These are phyloP conservation scores for Rhodotorula sp. DNA, from an alignment of 1,284 basidiomycete species.

Conservation along the genomic window DNA sequence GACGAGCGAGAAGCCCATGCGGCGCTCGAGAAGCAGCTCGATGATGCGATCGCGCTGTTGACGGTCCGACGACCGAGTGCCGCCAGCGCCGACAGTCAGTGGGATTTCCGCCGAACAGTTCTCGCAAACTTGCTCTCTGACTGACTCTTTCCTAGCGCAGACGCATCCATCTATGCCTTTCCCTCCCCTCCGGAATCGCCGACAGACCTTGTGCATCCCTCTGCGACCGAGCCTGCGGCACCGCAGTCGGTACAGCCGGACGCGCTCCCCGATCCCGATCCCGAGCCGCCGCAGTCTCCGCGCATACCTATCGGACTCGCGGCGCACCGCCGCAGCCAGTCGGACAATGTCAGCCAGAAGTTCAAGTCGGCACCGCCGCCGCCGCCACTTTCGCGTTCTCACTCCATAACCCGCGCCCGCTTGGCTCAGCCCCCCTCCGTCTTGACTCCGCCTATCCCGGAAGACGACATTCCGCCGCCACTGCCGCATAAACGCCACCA, in stretches of 20 bases:
- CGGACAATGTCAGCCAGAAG: background rate
- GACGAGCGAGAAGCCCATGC: background rate
- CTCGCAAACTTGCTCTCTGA: background rate
- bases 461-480: background rate
- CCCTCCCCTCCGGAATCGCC: constrained; percentile 16
- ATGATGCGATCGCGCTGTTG: background rate
- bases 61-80: background rate
- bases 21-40: background rate
- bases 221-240: no score
- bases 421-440: background rate
- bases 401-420: background rate
- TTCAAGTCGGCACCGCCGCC: background rate
- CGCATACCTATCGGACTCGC: no score
- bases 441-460: background rate
- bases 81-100: constrained; percentile 7
- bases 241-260: no score
- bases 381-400: background rate
- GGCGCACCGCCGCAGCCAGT: background rate
- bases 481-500: background rate
- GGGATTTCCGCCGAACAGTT: background rate
- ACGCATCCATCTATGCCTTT: constrained; percentile 20
- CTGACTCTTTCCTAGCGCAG: background rate
- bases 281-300: no score
- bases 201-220: constrained; percentile 11
- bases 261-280: no score